These are phyloP conservation scores for Singerocomus inundabilis DNA, from an alignment of 1,284 basidiomycete species.

Conservation along the genomic window DNA sequence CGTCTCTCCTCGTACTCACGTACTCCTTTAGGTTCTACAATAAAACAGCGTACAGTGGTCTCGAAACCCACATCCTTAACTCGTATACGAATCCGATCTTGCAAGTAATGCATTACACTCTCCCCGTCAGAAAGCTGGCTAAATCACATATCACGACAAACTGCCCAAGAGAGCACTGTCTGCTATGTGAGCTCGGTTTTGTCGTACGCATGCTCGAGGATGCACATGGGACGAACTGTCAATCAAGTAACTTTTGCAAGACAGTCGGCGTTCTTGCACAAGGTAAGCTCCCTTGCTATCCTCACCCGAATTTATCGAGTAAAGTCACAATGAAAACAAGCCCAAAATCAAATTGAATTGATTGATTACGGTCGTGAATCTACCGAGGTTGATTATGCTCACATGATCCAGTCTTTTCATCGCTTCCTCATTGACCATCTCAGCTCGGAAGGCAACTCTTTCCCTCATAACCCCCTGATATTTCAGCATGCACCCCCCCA, in stretches of 20 bases:
- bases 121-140: conserved; percentile 78
- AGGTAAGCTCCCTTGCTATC: conserved; percentile 43
- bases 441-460: conserved; percentile 64
- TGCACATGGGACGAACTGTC: conserved; percentile 92
- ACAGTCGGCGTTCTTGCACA: conserved; percentile 82
- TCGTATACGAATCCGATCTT: conserved; percentile 95
- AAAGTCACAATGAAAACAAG: conserved; percentile 27
- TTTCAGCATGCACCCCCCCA: conserved; percentile 32
- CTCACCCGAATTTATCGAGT: background rate
- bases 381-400: conserved; percentile 72
- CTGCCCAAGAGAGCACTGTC: conserved; percentile 87
- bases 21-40: conserved; percentile 78
- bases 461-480: conserved; percentile 60
- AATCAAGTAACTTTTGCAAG: conserved; percentile 95
- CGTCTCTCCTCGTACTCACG: background rate
- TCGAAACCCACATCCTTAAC: conserved; percentile 97
- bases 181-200: conserved; percentile 96
- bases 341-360: conserved; percentile 81
- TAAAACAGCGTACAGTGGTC: conserved; percentile 83
- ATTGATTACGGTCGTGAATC: conserved; percentile 85
- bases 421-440: conserved; percentile 88
- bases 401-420: conserved; percentile 93
- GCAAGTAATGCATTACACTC: conserved; percentile 85
- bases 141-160: conserved; percentile 89
- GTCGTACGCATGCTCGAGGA: conserved; percentile 95